A percentile compares a stretch with the other conserved stretches of the same genome.
These are phyloP conservation scores for Mycena vulgaris DNA, from an alignment of 768 basidiomycete species.

Conservation along the genomic window DNA sequence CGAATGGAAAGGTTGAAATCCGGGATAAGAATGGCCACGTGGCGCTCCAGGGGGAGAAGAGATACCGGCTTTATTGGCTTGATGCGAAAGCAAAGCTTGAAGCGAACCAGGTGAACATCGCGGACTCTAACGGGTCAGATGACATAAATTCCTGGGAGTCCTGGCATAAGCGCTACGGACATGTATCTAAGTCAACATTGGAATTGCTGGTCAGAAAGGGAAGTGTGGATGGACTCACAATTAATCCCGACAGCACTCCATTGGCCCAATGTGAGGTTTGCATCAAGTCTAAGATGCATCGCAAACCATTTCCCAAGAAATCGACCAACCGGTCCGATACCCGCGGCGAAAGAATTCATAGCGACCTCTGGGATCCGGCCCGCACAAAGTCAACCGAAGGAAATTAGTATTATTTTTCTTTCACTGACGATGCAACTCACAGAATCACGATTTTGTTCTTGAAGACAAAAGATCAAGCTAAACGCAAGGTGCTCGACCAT, in stretches of 20 bases:
- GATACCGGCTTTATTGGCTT: slow-evolving; percentile 8
- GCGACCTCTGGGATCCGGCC: slow-evolving; percentile 11
- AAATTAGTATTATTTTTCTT: too few species aligned
- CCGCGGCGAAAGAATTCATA: not conserved
- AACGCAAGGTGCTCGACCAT: slow-evolving; percentile 36
- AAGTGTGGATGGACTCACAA: slow-evolving; percentile 11
- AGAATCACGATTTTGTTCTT: slow-evolving; percentile 36
- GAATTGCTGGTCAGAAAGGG: not conserved
- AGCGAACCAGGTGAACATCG: not conserved
- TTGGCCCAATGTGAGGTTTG: not conserved
- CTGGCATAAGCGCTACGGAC: slow-evolving; percentile 5
- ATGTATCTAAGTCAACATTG: not conserved
- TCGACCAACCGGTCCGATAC: not conserved
- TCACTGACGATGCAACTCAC: too few species aligned
- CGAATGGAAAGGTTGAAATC: slow-evolving; percentile 2
- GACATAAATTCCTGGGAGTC: not conserved
- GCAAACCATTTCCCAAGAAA: slow-evolving; percentile 10
- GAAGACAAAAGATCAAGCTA: slow-evolving; percentile 37
- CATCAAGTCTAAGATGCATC: slow-evolving; percentile 19
- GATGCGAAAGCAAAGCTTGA: slow-evolving; percentile 4
- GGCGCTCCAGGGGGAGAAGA: not conserved
- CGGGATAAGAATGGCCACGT: not conserved
- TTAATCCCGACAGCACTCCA: slow-evolving; percentile 1
- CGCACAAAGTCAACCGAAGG: too few species aligned
- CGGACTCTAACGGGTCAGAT: not conserved